Evolutionary conservation across 768 basidiomycete species (phyloP), one percentile per base, ranked within the genome.

Genomic region (Lactarius sanguifluus): DNA sequence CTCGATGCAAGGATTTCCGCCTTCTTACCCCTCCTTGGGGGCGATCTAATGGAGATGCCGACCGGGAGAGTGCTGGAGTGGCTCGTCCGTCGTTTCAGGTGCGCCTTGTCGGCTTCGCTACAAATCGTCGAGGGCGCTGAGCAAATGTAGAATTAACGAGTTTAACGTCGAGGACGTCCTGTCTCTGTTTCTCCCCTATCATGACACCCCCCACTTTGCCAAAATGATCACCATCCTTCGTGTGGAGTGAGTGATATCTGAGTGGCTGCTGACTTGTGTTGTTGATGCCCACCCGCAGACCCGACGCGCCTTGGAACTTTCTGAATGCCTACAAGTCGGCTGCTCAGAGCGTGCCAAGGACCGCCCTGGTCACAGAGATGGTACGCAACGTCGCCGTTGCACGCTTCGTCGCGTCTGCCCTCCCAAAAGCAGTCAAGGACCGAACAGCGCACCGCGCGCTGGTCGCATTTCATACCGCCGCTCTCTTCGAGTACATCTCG

Each of bases 31-130:
- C 75, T 89, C 52, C 79, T 99, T 18, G 92, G 92, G 2, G 89
- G 87, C 10, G 92, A 90, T 81, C 76, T 98, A 52, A 81, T 94
- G 78, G 88, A 96, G 47, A 80, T 85, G 40, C 90, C 93, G 0
- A 84, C 92, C 0, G 88, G 87, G 23, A 94, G 90, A 75, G 85
- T 92, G 10, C 74, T 99, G 32, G 97, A 99, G 73, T 99, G 96
- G 96, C 83, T 98, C 30, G 93, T 98, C 3, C 81, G 92, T 72
- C 81, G 95, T 64, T 97, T 98, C 77, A 88, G 96, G 96, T 93
- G 69, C 50, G 85, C 66, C 10, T 16, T 20, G 13, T 55, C 28
- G 1, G 10, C 23, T 25, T 36, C 38, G 5, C 16, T 36, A 30
- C 25, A 8, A 18, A 55, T 30, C 43, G 15, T 16, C 5, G 59